Percentiles rank a stretch among this genome's conserved stretches.
These are phyloP conservation scores for Rhizomucor pusillus DNA, from an alignment of 371 early-diverging fungal genomes.

Conservation along the genomic window DNA sequence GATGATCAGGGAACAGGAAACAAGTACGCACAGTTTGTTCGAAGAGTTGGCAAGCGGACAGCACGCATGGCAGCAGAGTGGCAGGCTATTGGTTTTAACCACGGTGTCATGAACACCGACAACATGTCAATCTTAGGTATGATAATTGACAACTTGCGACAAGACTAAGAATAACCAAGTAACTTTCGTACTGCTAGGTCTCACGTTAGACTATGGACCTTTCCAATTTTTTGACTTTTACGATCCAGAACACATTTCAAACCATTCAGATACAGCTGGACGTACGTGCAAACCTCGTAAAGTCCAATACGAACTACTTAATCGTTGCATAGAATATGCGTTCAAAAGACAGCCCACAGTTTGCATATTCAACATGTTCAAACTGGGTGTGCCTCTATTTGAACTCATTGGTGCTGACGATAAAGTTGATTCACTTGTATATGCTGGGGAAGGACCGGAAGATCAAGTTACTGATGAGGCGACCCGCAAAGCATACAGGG, in stretches of 20 bases:
- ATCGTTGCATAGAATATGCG: conserved; percentile 58
- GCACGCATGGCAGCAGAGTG: conserved; percentile 82
- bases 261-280: conserved; percentile 67
- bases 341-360: conserved; percentile 83
- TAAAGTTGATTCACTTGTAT: conserved; percentile 35
- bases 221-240: conserved; percentile 84
- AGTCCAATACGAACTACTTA: not conserved
- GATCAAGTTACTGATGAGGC: conserved; percentile 24
- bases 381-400: conserved; percentile 68
- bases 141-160: not conserved
- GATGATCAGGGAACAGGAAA: conserved; percentile 24
- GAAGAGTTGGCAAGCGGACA: conserved; percentile 64
- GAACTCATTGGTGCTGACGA: conserved; percentile 65
- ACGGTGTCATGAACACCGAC: conserved; percentile 91
- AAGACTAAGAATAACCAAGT: too few species aligned
- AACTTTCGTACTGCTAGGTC: too few species aligned
- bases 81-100: conserved; percentile 86
- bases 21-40: conserved; percentile 63
- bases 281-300: conserved; percentile 22
- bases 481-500: conserved; percentile 21
- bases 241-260: conserved; percentile 75
- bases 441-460: conserved; percentile 22
- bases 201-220: conserved; percentile 91
- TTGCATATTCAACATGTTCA: conserved; percentile 79
- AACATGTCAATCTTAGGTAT: conserved; percentile 79